A percentile compares a stretch with the other conserved stretches of the same genome.
These are phyloP conservation scores for Entrophospora sp. DNA, from an alignment of 192 early-diverging fungal genomes.

Conservation along the genomic window DNA sequence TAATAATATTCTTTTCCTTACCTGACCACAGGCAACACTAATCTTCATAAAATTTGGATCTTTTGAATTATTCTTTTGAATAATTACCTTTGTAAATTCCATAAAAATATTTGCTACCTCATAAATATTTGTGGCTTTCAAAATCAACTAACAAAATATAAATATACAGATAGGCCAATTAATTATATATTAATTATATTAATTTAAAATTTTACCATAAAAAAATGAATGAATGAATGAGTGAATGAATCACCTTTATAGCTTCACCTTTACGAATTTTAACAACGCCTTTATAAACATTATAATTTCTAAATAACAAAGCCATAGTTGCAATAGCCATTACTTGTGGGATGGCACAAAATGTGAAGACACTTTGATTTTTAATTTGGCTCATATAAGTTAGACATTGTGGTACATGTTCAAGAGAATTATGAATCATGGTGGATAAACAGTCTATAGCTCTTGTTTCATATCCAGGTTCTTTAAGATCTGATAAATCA, in stretches of 20 bases:
- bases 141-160: conserved; percentile 36
- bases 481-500: conserved; percentile 60
- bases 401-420: conserved; percentile 77
- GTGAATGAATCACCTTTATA: conserved; percentile 42
- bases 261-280: conserved; percentile 92
- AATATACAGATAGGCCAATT: background rate
- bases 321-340: conserved; percentile 95
- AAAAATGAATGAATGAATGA: too few species aligned
- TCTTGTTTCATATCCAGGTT: conserved; percentile 53
- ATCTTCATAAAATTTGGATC: conserved; percentile 28
- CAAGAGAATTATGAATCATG: conserved; percentile 79
- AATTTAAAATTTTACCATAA: background rate
- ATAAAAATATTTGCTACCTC: conserved; percentile 50
- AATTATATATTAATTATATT: background rate
- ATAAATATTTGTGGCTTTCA: conserved; percentile 41
- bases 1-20: background rate
- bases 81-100: conserved; percentile 43
- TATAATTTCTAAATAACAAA: conserved; percentile 78
- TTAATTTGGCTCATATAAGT: conserved; percentile 72
- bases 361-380: conserved; percentile 80
- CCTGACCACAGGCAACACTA: background rate
- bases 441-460: conserved; percentile 79
- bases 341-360: conserved; percentile 98
- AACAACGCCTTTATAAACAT: conserved; percentile 63
- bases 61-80: conserved; percentile 41